Evolutionary conservation across 2,329 filamentous ascomycete genomes (phyloP).

Genomic region (Beauveria asiatica): DNA sequence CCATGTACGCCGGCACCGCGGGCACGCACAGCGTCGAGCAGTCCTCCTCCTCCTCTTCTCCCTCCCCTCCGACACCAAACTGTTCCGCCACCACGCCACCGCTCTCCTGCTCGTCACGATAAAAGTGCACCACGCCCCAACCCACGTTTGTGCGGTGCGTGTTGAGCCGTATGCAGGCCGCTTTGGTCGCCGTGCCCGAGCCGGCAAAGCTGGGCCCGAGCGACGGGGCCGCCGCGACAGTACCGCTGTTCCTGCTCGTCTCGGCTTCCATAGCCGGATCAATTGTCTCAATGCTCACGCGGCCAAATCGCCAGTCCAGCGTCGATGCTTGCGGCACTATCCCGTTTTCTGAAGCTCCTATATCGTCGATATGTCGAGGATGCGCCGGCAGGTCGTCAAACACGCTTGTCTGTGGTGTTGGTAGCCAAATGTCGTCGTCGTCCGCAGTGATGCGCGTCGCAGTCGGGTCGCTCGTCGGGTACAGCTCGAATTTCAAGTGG

Average conservation of each 20-base stretch:
- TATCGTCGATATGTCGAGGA: constrained; percentile 18
- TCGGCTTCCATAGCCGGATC: constrained; percentile 48
- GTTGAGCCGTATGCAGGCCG: constrained; percentile 63
- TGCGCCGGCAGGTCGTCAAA: constrained; percentile 50
- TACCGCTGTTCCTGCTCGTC: constrained; percentile 24
- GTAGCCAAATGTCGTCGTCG: constrained; percentile 38
- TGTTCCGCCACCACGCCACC: constrained; percentile 37
- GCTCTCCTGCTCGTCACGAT: constrained; percentile 74
- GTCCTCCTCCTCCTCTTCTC: constrained; percentile 37
- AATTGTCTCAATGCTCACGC: constrained; percentile 71
- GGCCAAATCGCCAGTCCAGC: constrained; percentile 71
- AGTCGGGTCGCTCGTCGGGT: constrained; percentile 31
- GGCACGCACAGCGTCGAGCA: constrained; percentile 89
- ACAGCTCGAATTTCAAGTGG: constrained; percentile 59
- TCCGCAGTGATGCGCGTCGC: constrained; percentile 22
- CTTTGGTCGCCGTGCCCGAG: constrained; percentile 72
- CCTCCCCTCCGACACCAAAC: constrained; percentile 12
- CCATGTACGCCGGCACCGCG: constrained; percentile 89
- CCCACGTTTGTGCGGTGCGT: constrained; percentile 68
- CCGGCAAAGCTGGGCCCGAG: constrained; percentile 47
- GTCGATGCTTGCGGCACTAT: too few relatives aligned
- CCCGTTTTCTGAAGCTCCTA: neutral
- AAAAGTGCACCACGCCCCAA: constrained; percentile 91
- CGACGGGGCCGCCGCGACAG: constrained; percentile 39
- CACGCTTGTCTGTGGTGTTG: constrained; percentile 38